Evolutionary conservation across 169 alveolate species (phyloP), one percentile per base, ranked within the genome.

Genomic region (Plasmodium inui): DNA sequence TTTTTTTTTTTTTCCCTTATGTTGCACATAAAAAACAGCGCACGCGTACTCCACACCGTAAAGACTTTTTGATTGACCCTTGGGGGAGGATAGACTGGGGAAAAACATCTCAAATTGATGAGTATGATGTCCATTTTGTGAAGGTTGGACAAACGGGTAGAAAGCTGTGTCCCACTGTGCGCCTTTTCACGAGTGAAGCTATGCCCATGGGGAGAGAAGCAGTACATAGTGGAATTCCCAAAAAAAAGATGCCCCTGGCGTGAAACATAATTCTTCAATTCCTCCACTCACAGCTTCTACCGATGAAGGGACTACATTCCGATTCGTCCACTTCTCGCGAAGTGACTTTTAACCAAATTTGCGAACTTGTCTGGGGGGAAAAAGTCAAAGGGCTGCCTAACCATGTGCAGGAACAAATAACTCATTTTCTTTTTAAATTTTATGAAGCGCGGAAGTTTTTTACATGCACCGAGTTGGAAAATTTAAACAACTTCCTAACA

Each of bases 401-500:
- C 0, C 41, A 78, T 79, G 46, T 2, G 12, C 46, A 79, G 82
- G 74, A 88, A 79, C 28, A 41, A 39, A 57, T 88, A 57, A 39
- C 0, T 19, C 30, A 22, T 28, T 88, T 88, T 88, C 82, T 88
- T 78, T 78, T 61, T 28, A 7, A 39, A 19, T 88, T 78, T 88
- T 88, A 88, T 67, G 53, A 79, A 76, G 17, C 19, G 44, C 22
- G 22, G 53, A 32, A 78, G 39, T 9, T 34, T 39, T 88, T 78
- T 57, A 80, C 82, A 22, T 22, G 53, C 70, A 26, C 14, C 3
- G 83, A 88, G 55, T 12, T 78, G 71, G 83, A 57, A 37, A 22
- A 76, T 78, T 26, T 88, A 79, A 88, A 88, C 19, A 88, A 50
- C 26, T 80, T 88, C 14, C 79, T 88, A 79, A 46, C 70, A 17